Evolutionary conservation across 2,329 filamentous ascomycete species (phyloP), one percentile per base, ranked within the genome.

Genomic region (Botrytis cinerea): DNA sequence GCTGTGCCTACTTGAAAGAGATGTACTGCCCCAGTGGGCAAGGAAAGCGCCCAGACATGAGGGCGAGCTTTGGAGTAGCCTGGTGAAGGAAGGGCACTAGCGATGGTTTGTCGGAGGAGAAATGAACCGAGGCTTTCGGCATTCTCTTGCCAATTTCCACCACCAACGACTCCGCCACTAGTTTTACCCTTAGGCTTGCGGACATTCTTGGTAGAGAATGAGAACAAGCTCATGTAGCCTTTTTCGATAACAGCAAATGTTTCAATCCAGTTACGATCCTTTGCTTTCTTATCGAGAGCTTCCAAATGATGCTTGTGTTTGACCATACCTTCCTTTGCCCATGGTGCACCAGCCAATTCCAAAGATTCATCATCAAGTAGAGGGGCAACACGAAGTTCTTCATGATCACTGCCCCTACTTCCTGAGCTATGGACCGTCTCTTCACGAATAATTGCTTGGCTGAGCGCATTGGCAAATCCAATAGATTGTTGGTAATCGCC

Each of bases 121-220:
- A 98, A 98, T 32, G 91, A 92, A 78, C 93, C 95, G 16, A 98
- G 86, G 76, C 91, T 93, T 76, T 97, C 94, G 8, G 96, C 96
- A 80, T 97, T 98, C 78, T 98, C 95, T 82, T 95, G 95, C 96
- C 96, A 99, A 82, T 99, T 98, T 38, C 96, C 96, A 75, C 96
- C 96, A 77, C 96, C 96, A 2, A 98, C 96, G 10, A 92, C 87
- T 43, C 89, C 90, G 16, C 85, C 86, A 70, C 85, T 83, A 35
- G 85, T 84, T 54, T 83, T 82, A 70, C 87, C 85, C 75, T 89
- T 90, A 75, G 83, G 86, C 82, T 93, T 94, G 48, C 91, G 87
- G 78, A 90, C 85, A 1, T 92, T 93, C 81, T 96, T 96, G 76
- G 90, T 91, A 64, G 90, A 92, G 83, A 99, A 99, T 0, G 94